Base-by-base conservation (phyloP, 768 basidiomycete genomes). In the Phaeolepiota aurea region DNA sequence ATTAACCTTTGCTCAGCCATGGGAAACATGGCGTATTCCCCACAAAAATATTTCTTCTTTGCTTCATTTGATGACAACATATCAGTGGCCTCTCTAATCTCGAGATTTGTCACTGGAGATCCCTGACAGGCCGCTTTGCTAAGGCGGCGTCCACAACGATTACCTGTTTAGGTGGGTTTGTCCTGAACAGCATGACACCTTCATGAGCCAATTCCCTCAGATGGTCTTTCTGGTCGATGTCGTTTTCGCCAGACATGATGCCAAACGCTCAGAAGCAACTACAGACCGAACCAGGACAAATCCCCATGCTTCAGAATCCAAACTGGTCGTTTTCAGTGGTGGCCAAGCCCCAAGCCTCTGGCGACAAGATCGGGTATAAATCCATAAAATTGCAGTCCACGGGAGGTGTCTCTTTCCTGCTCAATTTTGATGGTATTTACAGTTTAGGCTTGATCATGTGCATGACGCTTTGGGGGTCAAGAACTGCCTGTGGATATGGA, bases 401-500 rank as follows among this genome's bases (percentile, higher is more conserved):
- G 34, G 34, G 10, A 35, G 34, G 10, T 35, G 16, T 18, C 11
- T 10, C 34, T 35, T 11, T 18, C 16, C n/a, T 9, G 18, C 16
- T 35, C 18, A 35, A 35, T 35, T 10, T 35, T 11, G 10, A 18
- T 9, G 34, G 10, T 9, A 35, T 19, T 45, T 50, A 72, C 46
- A 74, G 41, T 52, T 56, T 72, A 13, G 76, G 59, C 48, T 75
- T 77, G 47, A 82, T 72, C 62, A 76, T 55, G 34, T 66, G 51
- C 43, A 58, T 56, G 19, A 79, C 50, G 20, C 69, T 69, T 20
- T 61, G 56, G 16, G 82, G 80, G 52, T 86, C 74, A 13, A 87
- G 63, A 13, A 86, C 73, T 2, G 69, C 47, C 45, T 74, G 59
- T 1, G 83, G 84, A 54, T 85, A 85, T 19, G 82, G 80, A 19